Base-by-base conservation (phyloP, 495 filamentous ascomycete genomes). In the Penicillium nucicola region DNA sequence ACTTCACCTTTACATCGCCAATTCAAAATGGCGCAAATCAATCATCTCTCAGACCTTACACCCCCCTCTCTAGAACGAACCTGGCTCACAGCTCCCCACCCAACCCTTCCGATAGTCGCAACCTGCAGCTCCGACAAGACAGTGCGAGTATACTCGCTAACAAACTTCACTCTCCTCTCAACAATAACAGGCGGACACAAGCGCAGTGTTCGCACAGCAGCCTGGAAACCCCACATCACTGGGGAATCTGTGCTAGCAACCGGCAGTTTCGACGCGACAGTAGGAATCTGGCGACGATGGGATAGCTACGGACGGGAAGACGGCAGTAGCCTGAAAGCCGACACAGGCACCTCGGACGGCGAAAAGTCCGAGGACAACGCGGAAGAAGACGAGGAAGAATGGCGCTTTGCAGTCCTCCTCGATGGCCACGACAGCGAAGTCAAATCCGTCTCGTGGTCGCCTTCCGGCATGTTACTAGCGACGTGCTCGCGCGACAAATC, bases 371-470 rank as follows among this genome's bases (percentile, higher is more conserved):
- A 34, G 12, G 17, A 35, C 2, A 23, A 47, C 3, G 72, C 4
- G 5, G 25, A 65, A 14, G 84, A 85, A 0, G 82, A 84, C 0
- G 83, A 88, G 0, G 87, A 92, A 17, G 88, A 90, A 44, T 98
- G 92, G 90, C 84, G 85, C 13, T 91, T 95, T 54, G 83, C 87
- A 0, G 78, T 96, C 12, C 84, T 96, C 0, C 78, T 98, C 0
- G 92, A 96, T 55, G 93, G 93, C 0, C 93, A 97, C 58, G 92
- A 97, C 40, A 88, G 85, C 45, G 93, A 98, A 66, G 85, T 98
- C 58, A 98, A 98, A 64, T 80, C 77, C 20, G 81, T 96, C 2
- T 80, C 86, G 12, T 98, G 89, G 81, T 86, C 83, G 2, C 80
- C 90, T 0, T 85, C 83, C 1, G 90, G 90, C 0, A 84, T 86